Conservation (phyloP, 1,284 basidiomycete species). For the Meira nashicola region DNA sequence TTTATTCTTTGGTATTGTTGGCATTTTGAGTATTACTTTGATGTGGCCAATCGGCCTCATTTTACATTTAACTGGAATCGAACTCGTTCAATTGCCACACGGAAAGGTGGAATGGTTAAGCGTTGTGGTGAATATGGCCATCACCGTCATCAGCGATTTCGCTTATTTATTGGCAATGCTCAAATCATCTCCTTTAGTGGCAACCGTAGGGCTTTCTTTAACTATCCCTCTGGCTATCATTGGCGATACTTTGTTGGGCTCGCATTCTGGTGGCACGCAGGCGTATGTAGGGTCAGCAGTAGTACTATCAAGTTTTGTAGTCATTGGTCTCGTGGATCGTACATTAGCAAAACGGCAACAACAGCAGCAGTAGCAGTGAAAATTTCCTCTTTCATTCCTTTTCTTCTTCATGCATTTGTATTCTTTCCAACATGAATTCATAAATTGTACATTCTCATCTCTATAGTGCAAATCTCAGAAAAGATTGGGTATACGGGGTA, state of each 20-base stretch:
- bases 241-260: conserved; percentile 68
- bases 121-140: conserved; percentile 72
- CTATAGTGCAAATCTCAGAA: no score
- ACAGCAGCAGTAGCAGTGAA: neutral
- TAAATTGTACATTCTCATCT: no score
- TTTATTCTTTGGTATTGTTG: conserved; percentile 64
- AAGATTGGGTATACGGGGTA: neutral
- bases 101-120: conserved; percentile 63
- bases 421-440: neutral
- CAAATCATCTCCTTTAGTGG: conserved; percentile 81
- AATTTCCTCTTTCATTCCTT: neutral
- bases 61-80: conserved; percentile 71
- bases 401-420: conserved; percentile 1
- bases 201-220: conserved; percentile 87
- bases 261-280: conserved; percentile 32
- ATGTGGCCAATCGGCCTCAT: conserved; percentile 78
- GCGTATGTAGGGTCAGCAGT: conserved; percentile 32
- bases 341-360: neutral
- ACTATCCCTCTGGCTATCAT: conserved; percentile 85
- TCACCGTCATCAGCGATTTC: conserved; percentile 51
- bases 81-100: conserved; percentile 70
- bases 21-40: conserved; percentile 75
- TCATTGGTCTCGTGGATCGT: conserved; percentile 18
- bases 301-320: conserved; percentile 28
- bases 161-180: conserved; percentile 69